Base-by-base conservation (phyloP, 2,329 filamentous ascomycete genomes). In the Lecanicillium sp. region DNA sequence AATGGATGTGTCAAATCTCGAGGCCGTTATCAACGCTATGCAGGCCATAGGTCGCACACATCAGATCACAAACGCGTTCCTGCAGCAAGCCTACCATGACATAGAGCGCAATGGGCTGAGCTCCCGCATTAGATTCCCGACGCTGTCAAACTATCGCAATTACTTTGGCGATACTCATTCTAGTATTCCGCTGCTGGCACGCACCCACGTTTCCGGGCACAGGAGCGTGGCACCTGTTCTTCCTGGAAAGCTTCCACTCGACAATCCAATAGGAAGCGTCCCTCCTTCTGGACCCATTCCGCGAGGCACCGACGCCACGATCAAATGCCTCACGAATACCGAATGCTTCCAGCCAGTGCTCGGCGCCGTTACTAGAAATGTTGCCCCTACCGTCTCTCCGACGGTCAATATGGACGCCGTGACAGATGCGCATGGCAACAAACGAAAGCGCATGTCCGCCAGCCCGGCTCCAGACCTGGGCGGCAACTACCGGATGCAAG, bases 81-180 rank as follows among this genome's bases (percentile, higher is more conserved):
- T 94, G n/a, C 79, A 83, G 10, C 89, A 96, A 54, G 66, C 90
- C 1, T 77, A 88, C 42, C 70, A 89, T n/a, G 89, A 96, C 49
- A 75, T 95, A 8, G 78, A 87, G 27, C 56, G 57, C 22, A 72
- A 69, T 43, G 62, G 59, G 2, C 53, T 75, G 18, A 46, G 53
- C 3, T 45, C 54, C 4, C 50, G 54, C 10, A 56, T 68, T 9
- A 52, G 49, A 8, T 45, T 69, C n/a, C 59, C 66, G 1, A 49
- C 46, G 3, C 46, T 69, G 12, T 49, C 52, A 12, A 56, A 54
- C 28, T 56, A 63, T 32, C 54, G 53, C 11, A 45, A 54, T 31
- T 43, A 54, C 3, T 56, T 57, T 29, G 51, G 51, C 4, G 47
- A 47, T 8, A 45, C 51, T 12, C 49, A 51, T 3, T 59, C 62